phyloP scores from a whole-genome alignment of 805 yeast genomes.

The Kluyveromyces lactis region DNA sequence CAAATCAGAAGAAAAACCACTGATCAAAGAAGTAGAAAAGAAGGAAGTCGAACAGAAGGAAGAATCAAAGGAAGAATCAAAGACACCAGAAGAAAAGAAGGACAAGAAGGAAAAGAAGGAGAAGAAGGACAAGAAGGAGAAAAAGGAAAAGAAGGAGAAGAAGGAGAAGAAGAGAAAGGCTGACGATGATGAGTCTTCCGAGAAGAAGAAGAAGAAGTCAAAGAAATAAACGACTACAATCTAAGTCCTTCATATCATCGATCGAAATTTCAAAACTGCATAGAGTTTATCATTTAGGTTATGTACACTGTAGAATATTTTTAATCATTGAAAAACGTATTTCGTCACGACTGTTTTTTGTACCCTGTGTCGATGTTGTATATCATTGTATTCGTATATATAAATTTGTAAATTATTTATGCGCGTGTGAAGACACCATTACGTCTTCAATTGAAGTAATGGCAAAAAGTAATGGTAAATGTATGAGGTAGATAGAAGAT shows the following conservation, averaged over 20 bases:
- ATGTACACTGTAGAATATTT: conserved; percentile 5
- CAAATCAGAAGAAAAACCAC: conserved; percentile 40
- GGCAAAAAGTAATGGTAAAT: no score
- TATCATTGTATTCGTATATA: no score
- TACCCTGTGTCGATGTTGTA: no score
- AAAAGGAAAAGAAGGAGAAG: conserved; percentile 46
- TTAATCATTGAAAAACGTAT: conserved; percentile 3
- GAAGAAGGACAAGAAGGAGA: conserved; percentile 46
- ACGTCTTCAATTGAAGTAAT: no score
- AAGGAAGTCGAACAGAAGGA: conserved; percentile 34
- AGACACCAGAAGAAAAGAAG: conserved; percentile 49
- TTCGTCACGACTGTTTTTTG: not conserved
- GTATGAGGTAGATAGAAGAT: no score
- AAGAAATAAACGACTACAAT: conserved; percentile 31
- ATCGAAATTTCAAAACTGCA: not conserved
- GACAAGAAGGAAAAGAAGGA: conserved; percentile 52
- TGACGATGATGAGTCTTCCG: conserved; percentile 25
- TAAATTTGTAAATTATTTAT: no score
- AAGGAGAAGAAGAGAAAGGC: conserved; percentile 31
- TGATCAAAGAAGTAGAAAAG: conserved; percentile 35
- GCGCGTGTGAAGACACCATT: no score
- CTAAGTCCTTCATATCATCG: not conserved
- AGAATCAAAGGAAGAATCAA: conserved; percentile 42
- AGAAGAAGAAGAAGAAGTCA: conserved; percentile 31
- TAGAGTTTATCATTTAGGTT: conserved; percentile 2